Evolutionary conservation across 2,329 filamentous ascomycete genomes (phyloP).

Genomic region (Gaeumannomyces tritici): DNA sequence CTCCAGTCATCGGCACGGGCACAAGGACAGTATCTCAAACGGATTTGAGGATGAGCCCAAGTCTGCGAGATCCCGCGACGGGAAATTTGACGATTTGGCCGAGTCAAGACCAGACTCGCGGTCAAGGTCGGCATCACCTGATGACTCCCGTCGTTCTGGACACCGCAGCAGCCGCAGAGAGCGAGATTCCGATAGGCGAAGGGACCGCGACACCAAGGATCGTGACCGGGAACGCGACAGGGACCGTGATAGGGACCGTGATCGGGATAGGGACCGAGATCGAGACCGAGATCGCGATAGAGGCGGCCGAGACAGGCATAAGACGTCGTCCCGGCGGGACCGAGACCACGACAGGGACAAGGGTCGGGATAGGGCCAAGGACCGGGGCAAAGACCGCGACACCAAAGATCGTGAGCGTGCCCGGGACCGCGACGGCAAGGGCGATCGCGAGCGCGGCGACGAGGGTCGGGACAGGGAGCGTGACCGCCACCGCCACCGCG

Average conservation of each 20-base stretch:
- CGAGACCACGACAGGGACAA: conserved; percentile 27
- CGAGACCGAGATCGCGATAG: conserved; percentile 2
- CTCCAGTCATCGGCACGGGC: conserved; percentile 41
- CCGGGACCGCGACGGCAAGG: conserved; percentile 19
- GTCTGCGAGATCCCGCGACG: conserved; percentile 22
- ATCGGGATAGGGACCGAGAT: conserved; percentile 1
- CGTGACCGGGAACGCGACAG: background rate
- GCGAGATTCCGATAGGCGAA: conserved; percentile 31
- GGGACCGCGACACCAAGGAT: background rate
- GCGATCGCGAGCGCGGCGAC: conserved; percentile 5
- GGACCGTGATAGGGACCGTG: background rate
- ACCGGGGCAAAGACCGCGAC: conserved; percentile 27
- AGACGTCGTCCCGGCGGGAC: conserved; percentile 29
- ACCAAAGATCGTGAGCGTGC: conserved; percentile 13
- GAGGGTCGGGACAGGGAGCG: conserved; percentile 15
- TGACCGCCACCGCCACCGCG: conserved; percentile 11
- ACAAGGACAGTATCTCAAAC: conserved; percentile 27
- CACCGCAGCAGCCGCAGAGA: conserved; percentile 52
- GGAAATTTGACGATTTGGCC: conserved; percentile 37
- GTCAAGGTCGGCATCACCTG: conserved; percentile 56
- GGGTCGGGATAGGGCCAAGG: conserved; percentile 16
- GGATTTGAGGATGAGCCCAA: conserved; percentile 36
- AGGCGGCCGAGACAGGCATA: conserved; percentile 26
- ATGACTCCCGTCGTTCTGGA: conserved; percentile 44
- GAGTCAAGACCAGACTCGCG: background rate